Evolutionary conservation across 306 rosid species (phyloP).

Genomic region (Ochetophila trinervis): DNA sequence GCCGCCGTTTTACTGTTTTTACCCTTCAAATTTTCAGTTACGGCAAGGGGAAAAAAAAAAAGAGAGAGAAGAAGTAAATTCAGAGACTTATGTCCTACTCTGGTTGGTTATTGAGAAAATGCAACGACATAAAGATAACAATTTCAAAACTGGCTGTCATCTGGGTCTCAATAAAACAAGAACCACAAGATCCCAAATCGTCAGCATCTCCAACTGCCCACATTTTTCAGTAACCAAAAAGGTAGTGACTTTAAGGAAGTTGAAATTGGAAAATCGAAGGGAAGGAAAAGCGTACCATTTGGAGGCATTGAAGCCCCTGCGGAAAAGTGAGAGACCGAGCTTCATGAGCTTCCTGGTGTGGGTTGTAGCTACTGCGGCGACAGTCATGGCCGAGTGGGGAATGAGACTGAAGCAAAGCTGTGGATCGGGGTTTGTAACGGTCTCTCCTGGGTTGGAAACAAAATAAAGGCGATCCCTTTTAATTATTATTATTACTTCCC

Average conservation of each 20-base stretch:
- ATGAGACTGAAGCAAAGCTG: background rate
- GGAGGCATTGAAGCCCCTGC: constrained; percentile 75
- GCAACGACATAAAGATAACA: background rate
- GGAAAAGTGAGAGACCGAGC: constrained; percentile 58
- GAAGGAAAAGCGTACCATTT: constrained; percentile 55
- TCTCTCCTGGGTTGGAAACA: constrained; percentile 17
- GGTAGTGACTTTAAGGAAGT: no score
- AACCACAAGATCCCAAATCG: no score
- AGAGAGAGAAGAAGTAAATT: background rate
- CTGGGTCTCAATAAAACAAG: background rate
- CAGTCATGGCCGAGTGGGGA: constrained; percentile 49
- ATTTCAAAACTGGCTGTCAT: background rate
- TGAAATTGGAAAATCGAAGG: background rate
- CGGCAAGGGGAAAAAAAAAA: background rate
- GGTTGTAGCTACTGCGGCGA: constrained; percentile 43
- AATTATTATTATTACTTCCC: background rate
- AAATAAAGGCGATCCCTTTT: background rate
- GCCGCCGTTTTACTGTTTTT: constrained; percentile 85
- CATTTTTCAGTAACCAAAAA: no score
- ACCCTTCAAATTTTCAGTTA: constrained; percentile 1
- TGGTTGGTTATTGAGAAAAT: background rate
- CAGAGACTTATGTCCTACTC: background rate
- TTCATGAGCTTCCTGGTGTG: constrained; percentile 62
- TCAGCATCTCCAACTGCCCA: background rate
- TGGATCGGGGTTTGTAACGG: constrained; percentile 9